Conservation (phyloP, 306 rosid genomes). For the Castanospermum australe region DNA sequence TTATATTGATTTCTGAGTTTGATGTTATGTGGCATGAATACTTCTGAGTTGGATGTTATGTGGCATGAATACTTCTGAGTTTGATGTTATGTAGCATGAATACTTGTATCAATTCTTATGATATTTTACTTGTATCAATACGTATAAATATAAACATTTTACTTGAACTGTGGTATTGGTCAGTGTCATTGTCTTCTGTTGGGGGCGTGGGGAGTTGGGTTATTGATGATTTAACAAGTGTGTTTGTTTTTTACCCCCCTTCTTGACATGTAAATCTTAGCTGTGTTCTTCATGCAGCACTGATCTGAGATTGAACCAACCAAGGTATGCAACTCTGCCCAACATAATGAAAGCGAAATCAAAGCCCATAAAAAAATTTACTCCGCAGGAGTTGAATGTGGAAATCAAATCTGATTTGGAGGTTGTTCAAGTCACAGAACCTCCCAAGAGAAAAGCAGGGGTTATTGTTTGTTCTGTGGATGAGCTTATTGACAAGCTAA, state of each 20-base stretch:
- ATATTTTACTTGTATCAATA: too few species aligned
- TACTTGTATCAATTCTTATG: not conserved
- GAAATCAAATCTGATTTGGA: slow-evolving; percentile 74
- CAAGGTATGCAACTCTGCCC: slow-evolving; percentile 93
- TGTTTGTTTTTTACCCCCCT: not conserved
- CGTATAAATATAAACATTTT: too few species aligned
- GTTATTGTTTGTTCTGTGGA: slow-evolving; percentile 78
- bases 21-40: not conserved
- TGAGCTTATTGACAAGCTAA: slow-evolving; percentile 83
- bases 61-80: not conserved
- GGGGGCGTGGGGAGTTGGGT: not conserved
- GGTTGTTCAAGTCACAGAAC: slow-evolving; percentile 76
- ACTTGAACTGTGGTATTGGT: too few species aligned
- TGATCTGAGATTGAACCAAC: slow-evolving; percentile 92
- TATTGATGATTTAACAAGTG: not conserved
- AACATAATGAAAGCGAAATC: slow-evolving; percentile 98
- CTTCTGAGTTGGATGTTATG: not conserved
- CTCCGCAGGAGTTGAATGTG: slow-evolving; percentile 74
- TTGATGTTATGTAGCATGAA: not conserved
- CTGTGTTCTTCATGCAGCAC: slow-evolving; percentile 51
- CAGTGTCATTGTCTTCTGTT: not conserved
- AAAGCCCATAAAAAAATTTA: slow-evolving; percentile 71
- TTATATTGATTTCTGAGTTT: not conserved
- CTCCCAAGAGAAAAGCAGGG: slow-evolving; percentile 94
- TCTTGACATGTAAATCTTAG: not conserved